Percentiles rank a stretch among this genome's conserved stretches.
These are phyloP conservation scores for Populus davidiana DNA, from an alignment of 345 rosid genomes.

Conservation along the genomic window DNA sequence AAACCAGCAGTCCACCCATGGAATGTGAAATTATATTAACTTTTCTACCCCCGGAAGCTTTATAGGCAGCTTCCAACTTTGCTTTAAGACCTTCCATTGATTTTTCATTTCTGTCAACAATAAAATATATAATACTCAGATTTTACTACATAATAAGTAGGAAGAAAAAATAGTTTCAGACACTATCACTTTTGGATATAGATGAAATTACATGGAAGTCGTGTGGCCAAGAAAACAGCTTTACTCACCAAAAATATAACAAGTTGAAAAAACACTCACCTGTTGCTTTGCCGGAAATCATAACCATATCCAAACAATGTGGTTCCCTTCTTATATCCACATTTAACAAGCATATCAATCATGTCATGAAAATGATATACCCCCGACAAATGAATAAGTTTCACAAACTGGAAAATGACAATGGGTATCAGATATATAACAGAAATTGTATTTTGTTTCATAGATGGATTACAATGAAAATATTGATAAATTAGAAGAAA, in stretches of 20 bases:
- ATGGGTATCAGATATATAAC: slow-evolving; percentile 8
- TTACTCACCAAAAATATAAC: neutral
- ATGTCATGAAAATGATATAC: slow-evolving; percentile 89
- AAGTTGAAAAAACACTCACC: slow-evolving; percentile 30
- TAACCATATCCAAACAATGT: slow-evolving; percentile 86
- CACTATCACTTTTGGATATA: neutral
- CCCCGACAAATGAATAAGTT: slow-evolving; percentile 52
- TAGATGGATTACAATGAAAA: neutral
- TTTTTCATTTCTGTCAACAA: slow-evolving; percentile 54
- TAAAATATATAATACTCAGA: slow-evolving; percentile 7
- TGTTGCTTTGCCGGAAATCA: slow-evolving; percentile 91
- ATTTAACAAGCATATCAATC: slow-evolving; percentile 71
- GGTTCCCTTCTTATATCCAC: slow-evolving; percentile 77
- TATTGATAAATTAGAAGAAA: neutral
- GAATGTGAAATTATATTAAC: slow-evolving; percentile 78
- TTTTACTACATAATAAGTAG: neutral
- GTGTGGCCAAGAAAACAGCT: neutral
- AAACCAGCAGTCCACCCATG: slow-evolving; percentile 80
- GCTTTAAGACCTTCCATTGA: slow-evolving; percentile 56
- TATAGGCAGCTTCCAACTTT: slow-evolving; percentile 70
- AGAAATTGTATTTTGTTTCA: neutral
- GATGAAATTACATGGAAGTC: neutral
- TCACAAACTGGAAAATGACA: slow-evolving; percentile 51
- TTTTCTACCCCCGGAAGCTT: slow-evolving; percentile 69
- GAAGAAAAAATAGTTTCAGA: neutral